These are phyloP conservation scores for Nicotiana paniculata DNA, from an alignment of 257 asterid species.

Conservation along the genomic window DNA sequence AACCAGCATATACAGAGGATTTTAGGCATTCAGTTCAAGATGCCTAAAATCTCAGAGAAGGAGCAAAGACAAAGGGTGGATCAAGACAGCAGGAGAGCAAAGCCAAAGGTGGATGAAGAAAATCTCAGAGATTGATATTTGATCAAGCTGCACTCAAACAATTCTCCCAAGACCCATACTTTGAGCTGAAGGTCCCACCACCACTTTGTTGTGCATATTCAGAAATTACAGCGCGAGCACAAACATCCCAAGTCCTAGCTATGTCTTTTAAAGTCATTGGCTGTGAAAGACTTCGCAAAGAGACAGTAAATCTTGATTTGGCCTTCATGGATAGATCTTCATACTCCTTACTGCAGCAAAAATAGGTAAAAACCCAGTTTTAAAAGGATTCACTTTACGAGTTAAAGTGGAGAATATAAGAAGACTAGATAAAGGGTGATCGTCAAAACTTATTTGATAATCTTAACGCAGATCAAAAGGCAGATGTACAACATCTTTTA, in stretches of 20 bases:
- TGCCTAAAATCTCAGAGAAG: neutral
- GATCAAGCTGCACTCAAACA: constrained; percentile 45
- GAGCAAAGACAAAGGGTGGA: neutral
- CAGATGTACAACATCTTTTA: neutral
- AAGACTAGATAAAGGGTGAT: neutral
- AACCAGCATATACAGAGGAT: neutral
- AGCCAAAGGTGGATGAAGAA: neutral
- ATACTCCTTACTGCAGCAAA: constrained; percentile 49
- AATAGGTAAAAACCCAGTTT: neutral
- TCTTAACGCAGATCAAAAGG: neutral
- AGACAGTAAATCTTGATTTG: constrained; percentile 56
- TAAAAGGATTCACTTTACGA: neutral
- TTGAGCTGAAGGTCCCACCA: constrained; percentile 79
- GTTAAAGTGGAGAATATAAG: neutral
- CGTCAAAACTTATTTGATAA: neutral
- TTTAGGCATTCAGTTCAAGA: neutral
- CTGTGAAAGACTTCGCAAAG: constrained; percentile 60
- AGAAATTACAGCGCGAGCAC: constrained; percentile 58
- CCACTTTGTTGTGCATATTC: constrained; percentile 70
- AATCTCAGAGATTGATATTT: neutral
- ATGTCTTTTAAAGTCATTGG: constrained; percentile 69
- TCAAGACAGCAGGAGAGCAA: neutral
- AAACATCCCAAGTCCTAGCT: constrained; percentile 70
- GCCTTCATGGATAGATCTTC: constrained; percentile 71
- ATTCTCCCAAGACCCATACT: constrained; percentile 67